Conservation (phyloP, 2,329 filamentous ascomycete species). For the Scorias spongiosa region DNA sequence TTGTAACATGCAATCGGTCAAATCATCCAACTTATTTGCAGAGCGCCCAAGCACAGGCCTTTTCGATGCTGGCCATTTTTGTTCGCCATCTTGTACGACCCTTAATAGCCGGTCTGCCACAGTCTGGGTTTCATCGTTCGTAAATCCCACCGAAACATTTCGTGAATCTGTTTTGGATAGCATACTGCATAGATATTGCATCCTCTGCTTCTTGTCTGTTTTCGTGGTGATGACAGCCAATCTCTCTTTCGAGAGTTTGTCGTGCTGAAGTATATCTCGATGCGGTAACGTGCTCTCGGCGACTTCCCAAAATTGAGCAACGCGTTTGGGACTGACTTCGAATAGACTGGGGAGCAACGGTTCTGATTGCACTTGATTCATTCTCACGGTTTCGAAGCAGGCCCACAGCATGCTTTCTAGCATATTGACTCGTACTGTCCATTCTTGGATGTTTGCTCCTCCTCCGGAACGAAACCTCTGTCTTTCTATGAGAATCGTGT, state of each 20-base stretch:
- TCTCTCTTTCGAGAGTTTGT: slow-evolving; percentile 3
- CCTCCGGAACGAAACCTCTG: slow-evolving; percentile 52
- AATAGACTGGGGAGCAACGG: slow-evolving; percentile 23
- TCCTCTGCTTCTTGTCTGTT: slow-evolving; percentile 8
- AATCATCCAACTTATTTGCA: slow-evolving; percentile 56
- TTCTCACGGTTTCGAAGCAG: slow-evolving; percentile 42
- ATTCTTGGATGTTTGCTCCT: slow-evolving; percentile 53
- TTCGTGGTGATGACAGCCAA: slow-evolving; percentile 1
- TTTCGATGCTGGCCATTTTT: too few relatives aligned
- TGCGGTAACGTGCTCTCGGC: background rate
- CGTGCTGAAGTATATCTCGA: background rate
- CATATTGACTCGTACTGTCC: slow-evolving; percentile 70
- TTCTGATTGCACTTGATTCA: slow-evolving; percentile 18
- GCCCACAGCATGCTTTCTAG: slow-evolving; percentile 72
- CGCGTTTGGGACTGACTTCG: slow-evolving; percentile 38
- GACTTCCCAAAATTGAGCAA: slow-evolving; percentile 40
- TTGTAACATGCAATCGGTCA: slow-evolving; percentile 67
- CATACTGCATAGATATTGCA: background rate
- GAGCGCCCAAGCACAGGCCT: background rate
- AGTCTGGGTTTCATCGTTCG: background rate
- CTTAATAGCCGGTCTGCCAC: background rate
- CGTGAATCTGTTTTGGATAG: background rate
- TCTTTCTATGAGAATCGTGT: slow-evolving; percentile 55
- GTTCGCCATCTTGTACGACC: too few relatives aligned
- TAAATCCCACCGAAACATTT: background rate